Evolutionary conservation across 2,329 filamentous ascomycete genomes (phyloP).

Genomic region (Talaromyces albobiverticillius): DNA sequence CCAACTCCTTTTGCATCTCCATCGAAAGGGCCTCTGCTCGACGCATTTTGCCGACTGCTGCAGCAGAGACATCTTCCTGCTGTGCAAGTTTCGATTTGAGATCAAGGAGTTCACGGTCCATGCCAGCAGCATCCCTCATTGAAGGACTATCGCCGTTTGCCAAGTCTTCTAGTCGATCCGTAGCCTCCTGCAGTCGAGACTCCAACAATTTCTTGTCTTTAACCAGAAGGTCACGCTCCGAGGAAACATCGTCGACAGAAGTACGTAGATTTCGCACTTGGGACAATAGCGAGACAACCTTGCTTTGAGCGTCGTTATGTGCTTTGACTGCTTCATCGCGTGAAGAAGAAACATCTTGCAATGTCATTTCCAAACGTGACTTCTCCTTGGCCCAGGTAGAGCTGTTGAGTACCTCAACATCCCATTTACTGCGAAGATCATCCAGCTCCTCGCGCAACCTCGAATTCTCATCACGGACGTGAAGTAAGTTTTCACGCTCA

Average conservation of each 20-base stretch:
- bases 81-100: conserved; percentile 86
- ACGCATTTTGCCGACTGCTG: conserved; percentile 95
- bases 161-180: conserved; percentile 82
- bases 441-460: conserved; percentile 94
- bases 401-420: conserved; percentile 95
- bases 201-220: conserved; percentile 91
- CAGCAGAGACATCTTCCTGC: conserved; percentile 86
- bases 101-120: conserved; percentile 85
- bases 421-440: conserved; percentile 92
- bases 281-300: conserved; percentile 84
- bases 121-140: conserved; percentile 81
- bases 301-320: conserved; percentile 91
- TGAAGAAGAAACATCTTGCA: conserved; percentile 85
- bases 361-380: conserved; percentile 79
- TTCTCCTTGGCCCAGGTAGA: conserved; percentile 99
- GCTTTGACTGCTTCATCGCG: conserved; percentile 89
- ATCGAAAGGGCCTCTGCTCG: conserved; percentile 81
- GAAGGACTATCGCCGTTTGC: conserved; percentile 81
- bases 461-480: conserved; percentile 78
- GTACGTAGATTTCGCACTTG: conserved; percentile 83
- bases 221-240: conserved; percentile 78
- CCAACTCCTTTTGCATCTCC: conserved; percentile 91
- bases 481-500: conserved; percentile 83
- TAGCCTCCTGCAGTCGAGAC: conserved; percentile 79
- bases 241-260: conserved; percentile 77